phyloP scores from a whole-genome alignment of 345 rosid genomes.

The Salix exigua region DNA sequence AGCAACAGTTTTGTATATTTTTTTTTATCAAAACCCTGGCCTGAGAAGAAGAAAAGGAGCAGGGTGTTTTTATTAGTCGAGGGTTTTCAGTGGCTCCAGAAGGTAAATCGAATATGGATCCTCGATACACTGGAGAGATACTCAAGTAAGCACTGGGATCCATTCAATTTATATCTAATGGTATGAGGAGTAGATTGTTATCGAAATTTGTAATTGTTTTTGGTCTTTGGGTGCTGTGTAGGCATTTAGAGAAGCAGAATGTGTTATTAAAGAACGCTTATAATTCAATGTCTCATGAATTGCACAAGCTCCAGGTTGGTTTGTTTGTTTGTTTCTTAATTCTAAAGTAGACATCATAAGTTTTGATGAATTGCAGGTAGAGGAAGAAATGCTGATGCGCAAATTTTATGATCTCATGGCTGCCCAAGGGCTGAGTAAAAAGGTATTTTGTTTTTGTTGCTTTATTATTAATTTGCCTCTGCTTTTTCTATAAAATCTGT shows the following conservation, averaged over 20 bases:
- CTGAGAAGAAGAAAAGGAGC: too few relatives aligned
- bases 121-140: constrained; percentile 27
- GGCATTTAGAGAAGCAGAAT: constrained; percentile 61
- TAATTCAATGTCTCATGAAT: constrained; percentile 41
- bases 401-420: constrained; percentile 58
- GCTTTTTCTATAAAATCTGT: background rate
- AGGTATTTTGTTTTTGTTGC: constrained; percentile 24
- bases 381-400: constrained; percentile 75
- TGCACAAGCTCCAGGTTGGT: constrained; percentile 51
- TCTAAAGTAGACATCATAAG: background rate
- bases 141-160: constrained; percentile 20
- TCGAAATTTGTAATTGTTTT: background rate
- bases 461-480: background rate
- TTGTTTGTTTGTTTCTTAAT: background rate
- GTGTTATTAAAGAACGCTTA: constrained; percentile 45
- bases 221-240: background rate
- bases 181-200: background rate
- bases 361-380: constrained; percentile 44
- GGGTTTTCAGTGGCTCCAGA: too few relatives aligned
- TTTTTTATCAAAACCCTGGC: too few relatives aligned
- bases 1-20: too few relatives aligned
- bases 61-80: too few relatives aligned
- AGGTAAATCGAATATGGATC: constrained; percentile 30
- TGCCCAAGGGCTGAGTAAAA: constrained; percentile 37
- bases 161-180: background rate